These are phyloP conservation scores for Dipteronia sinensis DNA, from an alignment of 345 rosid genomes.

Conservation along the genomic window DNA sequence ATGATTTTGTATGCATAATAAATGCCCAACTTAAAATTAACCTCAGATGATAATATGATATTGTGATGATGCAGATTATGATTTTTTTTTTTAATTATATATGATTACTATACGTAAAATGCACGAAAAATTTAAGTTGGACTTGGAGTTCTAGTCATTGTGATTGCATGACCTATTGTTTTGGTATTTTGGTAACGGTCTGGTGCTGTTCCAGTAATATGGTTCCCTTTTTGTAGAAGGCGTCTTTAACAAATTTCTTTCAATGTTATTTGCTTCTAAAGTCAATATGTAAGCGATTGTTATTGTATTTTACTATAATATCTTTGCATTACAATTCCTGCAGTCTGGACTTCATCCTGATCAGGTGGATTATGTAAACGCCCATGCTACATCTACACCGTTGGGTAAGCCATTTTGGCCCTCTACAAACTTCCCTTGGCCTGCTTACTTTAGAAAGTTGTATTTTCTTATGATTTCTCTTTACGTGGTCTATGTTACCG, in stretches of 20 bases:
- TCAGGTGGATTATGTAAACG: constrained; percentile 87
- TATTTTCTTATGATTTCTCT: constrained; percentile 1
- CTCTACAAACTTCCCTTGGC: constrained; percentile 16
- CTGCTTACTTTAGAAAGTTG: constrained; percentile 11
- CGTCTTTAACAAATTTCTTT: background rate
- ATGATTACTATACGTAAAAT: no score
- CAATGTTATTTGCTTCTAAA: constrained; percentile 3
- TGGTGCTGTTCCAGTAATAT: no score
- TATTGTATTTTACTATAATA: constrained; percentile 21
- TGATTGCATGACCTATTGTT: no score
- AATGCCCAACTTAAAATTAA: background rate
- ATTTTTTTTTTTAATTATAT: no score
- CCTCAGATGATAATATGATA: no score
- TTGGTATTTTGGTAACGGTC: no score
- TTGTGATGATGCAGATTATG: no score
- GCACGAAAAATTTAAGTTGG: no score
- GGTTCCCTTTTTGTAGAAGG: no score
- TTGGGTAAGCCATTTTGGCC: constrained; percentile 55
- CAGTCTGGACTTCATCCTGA: constrained; percentile 78
- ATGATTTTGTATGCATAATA: background rate
- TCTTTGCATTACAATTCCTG: constrained; percentile 27
- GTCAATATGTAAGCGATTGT: background rate
- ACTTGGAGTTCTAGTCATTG: no score
- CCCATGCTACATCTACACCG: constrained; percentile 97
- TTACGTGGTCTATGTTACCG: constrained; percentile 6